phyloP scores from a whole-genome alignment of 1,139 yeast genomes.

The Meyerozyma guilliermondii region DNA sequence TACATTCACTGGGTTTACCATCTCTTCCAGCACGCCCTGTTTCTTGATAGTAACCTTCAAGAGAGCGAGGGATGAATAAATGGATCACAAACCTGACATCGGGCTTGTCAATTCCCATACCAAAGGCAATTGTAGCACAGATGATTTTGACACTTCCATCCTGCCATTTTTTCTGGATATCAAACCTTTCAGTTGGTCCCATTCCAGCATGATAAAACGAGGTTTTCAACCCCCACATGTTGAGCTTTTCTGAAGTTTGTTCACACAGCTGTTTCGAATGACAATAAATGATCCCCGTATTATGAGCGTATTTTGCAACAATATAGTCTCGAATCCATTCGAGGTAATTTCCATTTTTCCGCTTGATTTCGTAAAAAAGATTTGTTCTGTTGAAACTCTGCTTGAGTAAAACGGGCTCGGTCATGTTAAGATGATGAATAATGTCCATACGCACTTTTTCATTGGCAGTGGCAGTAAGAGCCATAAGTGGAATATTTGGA shows the following conservation, averaged over 20 bases:
- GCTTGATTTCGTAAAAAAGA: conserved; percentile 69
- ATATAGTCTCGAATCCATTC: conserved; percentile 62
- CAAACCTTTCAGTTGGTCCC: conserved; percentile 67
- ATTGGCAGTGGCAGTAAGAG: conserved; percentile 96
- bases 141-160: conserved; percentile 63
- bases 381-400: conserved; percentile 91
- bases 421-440: conserved; percentile 61
- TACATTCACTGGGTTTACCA: conserved; percentile 75
- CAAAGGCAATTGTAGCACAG: conserved; percentile 97
- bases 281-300: conserved; percentile 90
- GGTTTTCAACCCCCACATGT: conserved; percentile 56
- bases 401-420: conserved; percentile 49
- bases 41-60: conserved; percentile 96
- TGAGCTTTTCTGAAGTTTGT: conserved; percentile 61
- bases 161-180: conserved; percentile 82
- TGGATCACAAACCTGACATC: conserved; percentile 92
- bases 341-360: conserved; percentile 53
- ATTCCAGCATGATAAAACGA: conserved; percentile 93
- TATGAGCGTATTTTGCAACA: conserved; percentile 43
- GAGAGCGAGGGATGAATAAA: conserved; percentile 79
- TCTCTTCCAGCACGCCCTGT: conserved; percentile 99
- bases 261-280: conserved; percentile 90
- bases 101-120: conserved; percentile 98
- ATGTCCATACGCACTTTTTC: conserved; percentile 87
- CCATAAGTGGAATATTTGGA: conserved; percentile 88